Evolutionary conservation across 352 stramenopile genomes (phyloP).

Genomic region (Thraustotheca clavata): DNA sequence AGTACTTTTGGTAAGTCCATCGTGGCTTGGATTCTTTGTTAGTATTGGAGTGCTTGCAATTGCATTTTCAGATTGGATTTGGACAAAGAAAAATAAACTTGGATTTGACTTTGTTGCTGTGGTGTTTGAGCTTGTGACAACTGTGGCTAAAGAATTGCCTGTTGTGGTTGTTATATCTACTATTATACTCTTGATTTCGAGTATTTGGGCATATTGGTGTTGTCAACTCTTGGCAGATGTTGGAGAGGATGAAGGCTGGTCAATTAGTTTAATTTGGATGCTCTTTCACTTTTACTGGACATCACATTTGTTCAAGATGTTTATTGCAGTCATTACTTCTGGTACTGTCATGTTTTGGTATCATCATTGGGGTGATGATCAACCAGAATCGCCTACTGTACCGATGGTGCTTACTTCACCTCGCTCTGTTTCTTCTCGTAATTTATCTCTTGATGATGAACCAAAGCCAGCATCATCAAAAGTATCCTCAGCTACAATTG

Average conservation of each 20-base stretch:
- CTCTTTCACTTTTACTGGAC: constrained; percentile 86
- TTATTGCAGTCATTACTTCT: constrained; percentile 68
- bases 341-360: constrained; percentile 82
- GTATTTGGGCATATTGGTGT: constrained; percentile 70
- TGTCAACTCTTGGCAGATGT: constrained; percentile 67
- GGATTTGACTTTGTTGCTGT: constrained; percentile 74
- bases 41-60: constrained; percentile 35
- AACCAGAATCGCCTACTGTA: neutral
- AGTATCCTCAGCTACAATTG: constrained; percentile 30
- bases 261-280: constrained; percentile 57
- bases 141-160: constrained; percentile 47
- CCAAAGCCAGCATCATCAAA: too few relatives aligned
- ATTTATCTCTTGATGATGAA: too few relatives aligned
- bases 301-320: constrained; percentile 79
- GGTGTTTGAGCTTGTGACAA: constrained; percentile 75
- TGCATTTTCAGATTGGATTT: constrained; percentile 47
- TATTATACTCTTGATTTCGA: constrained; percentile 48
- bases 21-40: constrained; percentile 35
- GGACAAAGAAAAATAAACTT: constrained; percentile 55
- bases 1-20: constrained; percentile 36
- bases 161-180: constrained; percentile 46
- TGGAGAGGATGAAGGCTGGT: constrained; percentile 42
- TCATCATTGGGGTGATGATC: constrained; percentile 32
- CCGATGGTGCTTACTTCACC: neutral
- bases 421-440: neutral